Base-by-base conservation (phyloP, 805 yeast genomes). In the Zygotorulaspora chibaensis region DNA sequence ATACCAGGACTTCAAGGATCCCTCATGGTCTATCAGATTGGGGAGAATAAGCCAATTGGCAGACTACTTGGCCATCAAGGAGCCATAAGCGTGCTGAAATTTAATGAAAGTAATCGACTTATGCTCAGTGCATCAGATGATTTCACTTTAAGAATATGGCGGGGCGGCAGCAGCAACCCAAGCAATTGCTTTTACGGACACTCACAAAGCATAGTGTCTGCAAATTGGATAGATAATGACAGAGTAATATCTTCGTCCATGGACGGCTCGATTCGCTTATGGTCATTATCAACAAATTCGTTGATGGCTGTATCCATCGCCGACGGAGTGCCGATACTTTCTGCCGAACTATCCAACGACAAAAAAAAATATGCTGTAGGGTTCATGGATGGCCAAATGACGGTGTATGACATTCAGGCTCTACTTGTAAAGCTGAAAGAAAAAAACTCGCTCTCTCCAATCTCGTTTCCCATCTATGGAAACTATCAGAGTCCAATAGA, bases 61-160 rank as follows among this genome's bases (percentile, higher is more conserved):
- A 65, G 69, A 23, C 66, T 83, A 39, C 50, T 72, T 9, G 96
- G 96, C 1, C 96, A 88, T 61, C 69, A 74, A 8, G 76, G 77
- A 38, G 70, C 79, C 1, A 74, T 86, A 7, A 73, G 85, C 12
- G 66, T 67, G 4, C 67, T 89, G 3, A 61, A 68, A 26, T 87
- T 83, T 59, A 80, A 83, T 55, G 49, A 59, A 4, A 61, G 63
- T 2, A 68, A 73, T 12, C 79, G 78, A 53, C 62, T 83, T 26
- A 68, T 90, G 34, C 80, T 88, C 3, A 80, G 90, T 2, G 81
- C 87, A 8, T 81, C 95, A 1, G 95, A 87, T 59, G 96, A 90
- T 61, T 75, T 77, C 45, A 70, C 76, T 0, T 73, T 89, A 8
- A 76, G 87, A 54, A 70, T 88, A 16, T 90, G 96, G 96, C 77